Evolutionary conservation across 345 rosid species (phyloP).

Genomic region (Pistacia vera): DNA sequence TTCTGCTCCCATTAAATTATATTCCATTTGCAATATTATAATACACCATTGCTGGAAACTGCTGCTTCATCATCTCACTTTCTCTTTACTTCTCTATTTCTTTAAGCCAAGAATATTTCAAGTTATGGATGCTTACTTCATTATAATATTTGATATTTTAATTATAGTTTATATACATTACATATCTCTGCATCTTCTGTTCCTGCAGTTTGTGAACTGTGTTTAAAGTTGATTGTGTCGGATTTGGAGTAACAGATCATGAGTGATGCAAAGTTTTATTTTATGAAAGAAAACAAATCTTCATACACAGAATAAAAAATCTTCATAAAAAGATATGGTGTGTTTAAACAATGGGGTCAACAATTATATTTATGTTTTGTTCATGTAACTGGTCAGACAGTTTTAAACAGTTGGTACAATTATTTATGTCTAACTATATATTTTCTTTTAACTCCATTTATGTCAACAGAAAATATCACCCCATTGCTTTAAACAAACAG

Average conservation of each 20-base stretch:
- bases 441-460: too few species aligned
- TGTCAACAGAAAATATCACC: neutral
- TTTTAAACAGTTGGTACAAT: conserved; percentile 1
- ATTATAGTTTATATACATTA: neutral
- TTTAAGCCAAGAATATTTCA: neutral
- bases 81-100: neutral
- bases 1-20: neutral
- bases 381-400: conserved; percentile 8
- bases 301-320: conserved; percentile 6
- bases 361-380: neutral
- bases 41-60: neutral
- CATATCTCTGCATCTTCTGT: neutral
- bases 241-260: conserved; percentile 10
- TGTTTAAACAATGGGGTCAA: neutral
- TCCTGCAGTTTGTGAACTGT: conserved; percentile 7
- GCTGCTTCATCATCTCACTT: neutral
- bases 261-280: neutral
- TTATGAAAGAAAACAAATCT: neutral
- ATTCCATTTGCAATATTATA: neutral
- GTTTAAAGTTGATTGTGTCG: neutral
- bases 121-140: neutral
- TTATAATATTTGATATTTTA: neutral
- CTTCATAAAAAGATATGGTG: neutral
- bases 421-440: too few species aligned
- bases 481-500: too few species aligned